Conservation (phyloP, 331 rosid species). For the Telfairia occidentalis region DNA sequence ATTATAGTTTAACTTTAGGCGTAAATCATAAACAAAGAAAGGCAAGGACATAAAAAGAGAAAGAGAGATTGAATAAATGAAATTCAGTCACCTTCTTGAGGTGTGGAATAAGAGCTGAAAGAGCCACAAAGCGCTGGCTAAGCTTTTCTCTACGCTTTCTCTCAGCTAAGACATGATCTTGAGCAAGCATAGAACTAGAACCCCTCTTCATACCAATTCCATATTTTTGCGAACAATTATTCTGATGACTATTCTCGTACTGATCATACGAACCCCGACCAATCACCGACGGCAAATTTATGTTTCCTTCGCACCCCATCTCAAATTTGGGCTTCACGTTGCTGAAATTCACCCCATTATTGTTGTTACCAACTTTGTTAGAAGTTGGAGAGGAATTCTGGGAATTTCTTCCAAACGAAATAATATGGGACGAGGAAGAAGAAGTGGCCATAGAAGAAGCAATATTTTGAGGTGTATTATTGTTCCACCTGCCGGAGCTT, state of each 20-base stretch:
- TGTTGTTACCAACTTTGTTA: background rate
- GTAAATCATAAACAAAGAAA: background rate
- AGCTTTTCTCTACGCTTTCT: slow-evolving; percentile 32
- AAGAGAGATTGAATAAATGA: no score
- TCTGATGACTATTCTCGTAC: no score
- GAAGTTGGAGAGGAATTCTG: slow-evolving; percentile 10
- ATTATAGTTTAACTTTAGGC: no score
- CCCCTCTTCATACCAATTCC: slow-evolving; percentile 14
- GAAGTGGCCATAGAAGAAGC: slow-evolving; percentile 4
- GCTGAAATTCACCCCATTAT: background rate
- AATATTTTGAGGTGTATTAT: slow-evolving; percentile 14
- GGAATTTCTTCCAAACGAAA: slow-evolving; percentile 32
- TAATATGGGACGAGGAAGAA: slow-evolving; percentile 33
- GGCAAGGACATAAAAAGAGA: background rate
- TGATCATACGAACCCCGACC: no score
- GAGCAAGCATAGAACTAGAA: slow-evolving; percentile 25
- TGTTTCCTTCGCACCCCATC: background rate
- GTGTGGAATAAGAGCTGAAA: slow-evolving; percentile 36
- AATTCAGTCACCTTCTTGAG: slow-evolving; percentile 46
- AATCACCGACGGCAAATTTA: background rate
- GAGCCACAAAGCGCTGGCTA: slow-evolving; percentile 29
- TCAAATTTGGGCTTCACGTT: background rate
- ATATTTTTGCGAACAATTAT: background rate
- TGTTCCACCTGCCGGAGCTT: slow-evolving; percentile 2
- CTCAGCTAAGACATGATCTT: slow-evolving; percentile 45